phyloP scores from a whole-genome alignment of 306 rosid species.

The Prunus persica region Prunus_persica_NCBIv2 NC_034015.1:12887001-12887500 shows the following conservation, averaged over 20 bases:
- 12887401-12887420: background rate
- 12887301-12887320: conserved; percentile 49
- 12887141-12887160: background rate
- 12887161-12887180: background rate
- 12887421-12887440: too few species aligned
- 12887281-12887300: conserved; percentile 39
- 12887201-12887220: conserved; percentile 27
- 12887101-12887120: background rate
- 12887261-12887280: conserved; percentile 23
- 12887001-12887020: too few species aligned
- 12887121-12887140: background rate
- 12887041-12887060: background rate
- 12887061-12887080: background rate
- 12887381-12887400: background rate
- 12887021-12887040: too few species aligned
- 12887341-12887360: conserved; percentile 46
- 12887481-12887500: background rate
- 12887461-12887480: too few species aligned
- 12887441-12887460: too few species aligned
- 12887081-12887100: background rate
- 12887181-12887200: conserved; percentile 61
- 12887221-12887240: conserved; percentile 39
- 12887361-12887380: background rate
- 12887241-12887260: conserved; percentile 18
- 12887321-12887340: conserved; percentile 65